These are phyloP conservation scores for Bathelium albidoporum DNA, from an alignment of 495 filamentous ascomycete species.

Conservation along the genomic window DNA sequence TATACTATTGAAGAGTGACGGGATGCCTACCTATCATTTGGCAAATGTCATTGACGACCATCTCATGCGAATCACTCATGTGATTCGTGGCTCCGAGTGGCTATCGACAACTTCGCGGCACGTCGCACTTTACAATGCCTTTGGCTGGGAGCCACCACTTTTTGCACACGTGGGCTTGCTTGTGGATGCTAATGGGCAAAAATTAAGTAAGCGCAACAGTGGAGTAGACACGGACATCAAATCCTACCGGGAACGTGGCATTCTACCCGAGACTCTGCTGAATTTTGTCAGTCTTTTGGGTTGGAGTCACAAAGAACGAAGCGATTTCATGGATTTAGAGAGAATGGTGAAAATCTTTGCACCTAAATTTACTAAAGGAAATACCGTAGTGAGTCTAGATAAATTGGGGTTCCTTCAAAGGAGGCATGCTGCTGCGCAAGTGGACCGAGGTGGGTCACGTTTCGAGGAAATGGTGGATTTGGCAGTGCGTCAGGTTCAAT, in stretches of 20 bases:
- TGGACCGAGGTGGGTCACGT: constrained; percentile 14
- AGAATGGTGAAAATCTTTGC: constrained; percentile 65
- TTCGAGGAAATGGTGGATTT: constrained; percentile 42
- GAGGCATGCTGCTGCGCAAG: constrained; percentile 42
- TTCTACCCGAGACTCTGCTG: constrained; percentile 62
- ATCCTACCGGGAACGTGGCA: constrained; percentile 54
- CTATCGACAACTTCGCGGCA: constrained; percentile 88
- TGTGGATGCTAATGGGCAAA: constrained; percentile 60
- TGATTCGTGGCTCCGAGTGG: constrained; percentile 90
- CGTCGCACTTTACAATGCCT: constrained; percentile 73
- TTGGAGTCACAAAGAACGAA: constrained; percentile 60
- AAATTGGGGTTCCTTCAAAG: constrained; percentile 78
- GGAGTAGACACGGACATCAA: constrained; percentile 54
- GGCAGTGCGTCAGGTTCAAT: constrained; percentile 5
- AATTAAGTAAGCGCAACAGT: constrained; percentile 75
- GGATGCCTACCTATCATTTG: constrained; percentile 88
- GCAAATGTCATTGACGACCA: constrained; percentile 97
- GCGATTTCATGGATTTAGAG: constrained; percentile 59
- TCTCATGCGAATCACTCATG: constrained; percentile 88
- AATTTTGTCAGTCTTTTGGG: constrained; percentile 83
- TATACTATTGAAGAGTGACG: constrained; percentile 81
- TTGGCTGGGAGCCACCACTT: constrained; percentile 71
- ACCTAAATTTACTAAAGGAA: constrained; percentile 77
- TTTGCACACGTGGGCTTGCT: constrained; percentile 89
- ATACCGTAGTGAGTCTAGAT: constrained; percentile 69